A percentile compares a stretch with the other conserved stretches of the same genome.
Evolutionary conservation across 2,329 filamentous ascomycete species (phyloP).

Genomic region (Neofusicoccum sp.): DNA sequence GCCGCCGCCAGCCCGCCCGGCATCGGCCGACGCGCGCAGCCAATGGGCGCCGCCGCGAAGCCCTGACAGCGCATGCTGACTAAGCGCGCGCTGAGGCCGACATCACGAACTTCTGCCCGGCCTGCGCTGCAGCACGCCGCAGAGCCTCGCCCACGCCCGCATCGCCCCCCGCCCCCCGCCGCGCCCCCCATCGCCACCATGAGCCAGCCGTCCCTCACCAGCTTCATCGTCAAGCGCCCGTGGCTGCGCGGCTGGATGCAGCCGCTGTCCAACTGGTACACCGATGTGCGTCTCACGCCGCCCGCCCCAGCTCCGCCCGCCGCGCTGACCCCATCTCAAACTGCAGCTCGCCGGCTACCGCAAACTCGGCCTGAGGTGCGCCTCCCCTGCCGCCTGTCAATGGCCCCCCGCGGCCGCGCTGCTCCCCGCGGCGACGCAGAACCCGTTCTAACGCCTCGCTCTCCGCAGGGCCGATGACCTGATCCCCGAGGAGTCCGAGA

Average conservation of each 20-base stretch:
- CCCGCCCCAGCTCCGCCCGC: background rate
- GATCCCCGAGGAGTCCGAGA: conserved; percentile 88
- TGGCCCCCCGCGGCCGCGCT: background rate
- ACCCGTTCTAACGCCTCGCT: conserved; percentile 32
- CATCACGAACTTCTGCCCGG: conserved; percentile 24
- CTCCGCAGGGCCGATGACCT: conserved; percentile 83
- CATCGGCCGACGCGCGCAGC: background rate
- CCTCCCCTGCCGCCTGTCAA: conserved; percentile 20
- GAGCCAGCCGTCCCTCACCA: conserved; percentile 73
- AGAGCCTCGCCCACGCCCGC: conserved; percentile 19
- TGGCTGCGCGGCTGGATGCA: conserved; percentile 79
- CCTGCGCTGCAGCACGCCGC: conserved; percentile 31
- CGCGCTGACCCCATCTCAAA: conserved; percentile 17
- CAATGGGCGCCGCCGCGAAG: conserved; percentile 2
- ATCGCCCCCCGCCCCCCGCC: conserved; percentile 22
- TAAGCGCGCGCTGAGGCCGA: conserved; percentile 12
- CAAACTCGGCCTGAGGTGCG: conserved; percentile 86
- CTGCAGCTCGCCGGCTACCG: conserved; percentile 77
- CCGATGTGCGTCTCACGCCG: conserved; percentile 49
- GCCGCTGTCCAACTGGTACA: conserved; percentile 88
- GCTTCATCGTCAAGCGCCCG: conserved; percentile 78
- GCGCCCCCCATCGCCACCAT: conserved; percentile 50
- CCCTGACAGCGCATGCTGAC: conserved; percentile 7
- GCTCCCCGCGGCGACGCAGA: background rate
- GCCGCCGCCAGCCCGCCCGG: background rate